phyloP scores from a whole-genome alignment of 352 stramenopile genomes.

The Thraustochytrium sp. region DNA sequence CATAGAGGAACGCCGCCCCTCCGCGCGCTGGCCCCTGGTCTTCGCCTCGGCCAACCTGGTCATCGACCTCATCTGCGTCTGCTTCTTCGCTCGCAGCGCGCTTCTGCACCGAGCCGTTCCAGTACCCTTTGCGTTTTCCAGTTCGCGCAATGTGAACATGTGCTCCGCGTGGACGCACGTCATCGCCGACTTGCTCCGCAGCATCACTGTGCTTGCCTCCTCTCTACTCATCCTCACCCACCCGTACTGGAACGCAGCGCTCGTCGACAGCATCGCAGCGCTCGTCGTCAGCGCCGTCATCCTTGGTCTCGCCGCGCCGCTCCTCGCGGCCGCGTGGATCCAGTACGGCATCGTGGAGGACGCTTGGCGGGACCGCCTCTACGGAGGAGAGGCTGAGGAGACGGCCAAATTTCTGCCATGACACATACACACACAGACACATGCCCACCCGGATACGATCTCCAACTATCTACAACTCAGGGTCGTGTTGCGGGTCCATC shows the following conservation, averaged over 20 bases:
- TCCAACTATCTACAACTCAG: background rate
- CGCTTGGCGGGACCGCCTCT: background rate
- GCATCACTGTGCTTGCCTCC: conserved; percentile 4
- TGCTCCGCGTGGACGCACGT: conserved; percentile 41
- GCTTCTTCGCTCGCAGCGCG: background rate
- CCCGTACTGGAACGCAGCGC: background rate
- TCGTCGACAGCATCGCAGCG: conserved; percentile 5
- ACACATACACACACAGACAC: too few relatives aligned
- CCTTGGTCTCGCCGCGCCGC: background rate
- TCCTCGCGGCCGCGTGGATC: background rate
- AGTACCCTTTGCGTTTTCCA: too few relatives aligned
- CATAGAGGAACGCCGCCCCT: too few relatives aligned
- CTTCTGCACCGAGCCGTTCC: too few relatives aligned
- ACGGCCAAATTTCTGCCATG: background rate
- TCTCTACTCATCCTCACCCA: background rate
- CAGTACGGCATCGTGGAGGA: background rate
- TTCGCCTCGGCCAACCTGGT: conserved; percentile 23
- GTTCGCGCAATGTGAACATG: conserved; percentile 41
- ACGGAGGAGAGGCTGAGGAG: background rate
- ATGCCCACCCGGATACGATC: background rate
- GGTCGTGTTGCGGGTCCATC: background rate
- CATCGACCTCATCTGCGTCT: background rate
- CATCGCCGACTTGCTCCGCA: conserved; percentile 30
- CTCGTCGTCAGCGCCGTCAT: conserved; percentile 19
- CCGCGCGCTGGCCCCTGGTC: background rate